phyloP scores from a whole-genome alignment of 495 filamentous ascomycete species.

The Jackrogersella minutella region DNA sequence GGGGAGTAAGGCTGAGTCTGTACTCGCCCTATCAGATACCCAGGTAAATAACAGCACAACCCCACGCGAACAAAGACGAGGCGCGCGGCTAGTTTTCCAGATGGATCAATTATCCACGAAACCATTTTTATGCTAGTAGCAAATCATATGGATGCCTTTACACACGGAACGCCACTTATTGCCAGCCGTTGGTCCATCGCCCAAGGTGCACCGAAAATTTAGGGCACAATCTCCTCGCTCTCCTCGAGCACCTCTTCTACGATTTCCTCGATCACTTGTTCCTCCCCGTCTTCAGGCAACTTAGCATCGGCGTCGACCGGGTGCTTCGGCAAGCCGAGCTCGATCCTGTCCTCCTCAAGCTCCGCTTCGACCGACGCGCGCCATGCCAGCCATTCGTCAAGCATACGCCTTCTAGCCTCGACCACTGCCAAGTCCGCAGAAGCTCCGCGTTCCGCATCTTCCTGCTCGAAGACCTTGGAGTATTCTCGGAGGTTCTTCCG shows the following conservation, averaged over 20 bases:
- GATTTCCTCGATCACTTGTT: slow-evolving; percentile 82
- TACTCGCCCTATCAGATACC: no score
- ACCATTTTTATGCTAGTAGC: slow-evolving; percentile 26
- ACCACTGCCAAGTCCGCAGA: slow-evolving; percentile 93
- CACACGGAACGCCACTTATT: slow-evolving; percentile 42
- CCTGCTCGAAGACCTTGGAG: slow-evolving; percentile 91
- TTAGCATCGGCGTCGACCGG: slow-evolving; percentile 65
- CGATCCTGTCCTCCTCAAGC: slow-evolving; percentile 73
- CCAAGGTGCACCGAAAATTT: neutral
- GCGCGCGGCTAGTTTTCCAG: neutral
- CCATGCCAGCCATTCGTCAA: slow-evolving; percentile 93
- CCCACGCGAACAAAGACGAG: neutral
- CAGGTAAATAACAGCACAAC: neutral
- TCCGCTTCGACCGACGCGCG: slow-evolving; percentile 76
- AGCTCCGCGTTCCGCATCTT: slow-evolving; percentile 89
- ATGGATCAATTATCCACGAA: slow-evolving; percentile 8
- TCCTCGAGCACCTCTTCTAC: slow-evolving; percentile 96
- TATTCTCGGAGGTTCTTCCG: slow-evolving; percentile 99
- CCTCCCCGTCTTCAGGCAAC: slow-evolving; percentile 67
- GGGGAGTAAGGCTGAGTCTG: no score
- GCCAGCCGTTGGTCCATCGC: slow-evolving; percentile 19
- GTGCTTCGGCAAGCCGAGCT: slow-evolving; percentile 70
- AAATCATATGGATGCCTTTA: slow-evolving; percentile 33
- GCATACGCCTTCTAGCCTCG: slow-evolving; percentile 79
- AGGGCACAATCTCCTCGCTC: slow-evolving; percentile 73